Percentiles rank a stretch among this genome's conserved stretches.
These are phyloP conservation scores for Saturnispora bothae DNA, from an alignment of 805 yeast genomes.

Conservation along the genomic window DNA sequence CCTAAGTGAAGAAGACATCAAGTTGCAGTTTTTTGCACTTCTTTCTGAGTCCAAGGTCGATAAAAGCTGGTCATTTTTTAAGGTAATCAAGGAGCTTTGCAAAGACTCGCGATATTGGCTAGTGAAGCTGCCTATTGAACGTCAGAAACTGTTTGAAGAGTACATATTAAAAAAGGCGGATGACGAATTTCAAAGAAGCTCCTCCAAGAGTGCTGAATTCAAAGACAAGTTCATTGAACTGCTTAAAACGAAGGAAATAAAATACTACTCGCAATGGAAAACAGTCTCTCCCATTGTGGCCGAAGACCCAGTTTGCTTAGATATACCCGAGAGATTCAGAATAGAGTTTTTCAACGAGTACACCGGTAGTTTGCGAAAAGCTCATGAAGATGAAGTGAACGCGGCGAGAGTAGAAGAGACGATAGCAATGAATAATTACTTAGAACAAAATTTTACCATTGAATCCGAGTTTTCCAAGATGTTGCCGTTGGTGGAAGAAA, in stretches of 20 bases:
- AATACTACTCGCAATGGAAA: conserved; percentile 54
- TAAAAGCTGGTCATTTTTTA: conserved; percentile 64
- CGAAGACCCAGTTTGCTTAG: conserved; percentile 61
- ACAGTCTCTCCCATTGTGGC: conserved; percentile 41
- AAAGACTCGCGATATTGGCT: conserved; percentile 59
- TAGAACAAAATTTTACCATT: conserved; percentile 17
- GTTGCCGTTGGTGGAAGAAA: conserved; percentile 26
- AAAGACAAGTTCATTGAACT: conserved; percentile 41
- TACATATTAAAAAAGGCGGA: conserved; percentile 42
- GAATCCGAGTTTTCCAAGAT: conserved; percentile 2
- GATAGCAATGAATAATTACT: conserved; percentile 40
- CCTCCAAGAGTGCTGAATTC: conserved; percentile 44
- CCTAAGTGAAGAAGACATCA: conserved; percentile 2
- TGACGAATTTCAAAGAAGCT: conserved; percentile 42
- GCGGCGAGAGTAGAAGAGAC: conserved; percentile 38
- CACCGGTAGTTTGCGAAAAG: conserved; percentile 29
- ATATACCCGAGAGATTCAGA: conserved; percentile 48
- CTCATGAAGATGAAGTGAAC: conserved; percentile 21
- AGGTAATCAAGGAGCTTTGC: conserved; percentile 49
- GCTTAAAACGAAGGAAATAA: conserved; percentile 34
- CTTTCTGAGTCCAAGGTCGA: conserved; percentile 53
- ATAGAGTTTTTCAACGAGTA: conserved; percentile 44
- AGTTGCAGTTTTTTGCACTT: no score
- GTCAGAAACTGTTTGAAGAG: conserved; percentile 55
- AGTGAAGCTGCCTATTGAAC: conserved; percentile 46